Percentiles rank a stretch among this genome's conserved stretches.
Conservation (phyloP, 2,329 filamentous ascomycete species). For the Dactylellina drechsleri region DNA sequence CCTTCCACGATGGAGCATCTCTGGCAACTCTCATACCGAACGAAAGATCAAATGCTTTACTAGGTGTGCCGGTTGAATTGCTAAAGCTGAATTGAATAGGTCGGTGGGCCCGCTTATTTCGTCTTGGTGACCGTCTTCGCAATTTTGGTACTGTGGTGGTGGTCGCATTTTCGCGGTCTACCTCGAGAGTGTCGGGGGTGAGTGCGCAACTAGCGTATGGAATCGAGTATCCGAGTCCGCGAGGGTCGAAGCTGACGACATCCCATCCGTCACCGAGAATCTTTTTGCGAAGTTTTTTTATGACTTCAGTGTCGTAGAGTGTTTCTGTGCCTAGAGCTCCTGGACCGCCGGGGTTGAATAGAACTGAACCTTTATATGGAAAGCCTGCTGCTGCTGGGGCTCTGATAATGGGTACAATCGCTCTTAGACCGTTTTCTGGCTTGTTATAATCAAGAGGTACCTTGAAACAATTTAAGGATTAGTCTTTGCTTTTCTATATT, state of each 20-base stretch:
- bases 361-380: constrained; percentile 59
- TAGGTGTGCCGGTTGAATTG: not conserved
- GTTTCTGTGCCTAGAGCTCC: constrained; percentile 63
- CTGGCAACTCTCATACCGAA: constrained; percentile 26
- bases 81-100: constrained; percentile 1
- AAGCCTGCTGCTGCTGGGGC: constrained; percentile 57
- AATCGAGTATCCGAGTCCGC: constrained; percentile 39
- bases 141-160: constrained; percentile 1
- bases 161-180: constrained; percentile 42
- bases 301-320: constrained; percentile 55
- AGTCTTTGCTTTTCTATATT: not conserved
- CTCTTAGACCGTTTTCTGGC: constrained; percentile 60
- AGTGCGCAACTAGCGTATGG: constrained; percentile 37
- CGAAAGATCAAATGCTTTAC: not conserved
- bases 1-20: constrained; percentile 28
- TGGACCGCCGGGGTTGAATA: constrained; percentile 65
- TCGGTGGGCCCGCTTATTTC: not conserved
- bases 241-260: constrained; percentile 42
- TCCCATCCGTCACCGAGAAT: constrained; percentile 42
- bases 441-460: constrained; percentile 65
- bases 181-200: constrained; percentile 19
- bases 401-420: constrained; percentile 35
- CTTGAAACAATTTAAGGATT: constrained; percentile 60
- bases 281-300: constrained; percentile 1
- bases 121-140: constrained; percentile 4